Evolutionary conservation across 305 asterid genomes (phyloP), one percentile per base, ranked within the genome.

Genomic region (Euphrasia arctica): DNA sequence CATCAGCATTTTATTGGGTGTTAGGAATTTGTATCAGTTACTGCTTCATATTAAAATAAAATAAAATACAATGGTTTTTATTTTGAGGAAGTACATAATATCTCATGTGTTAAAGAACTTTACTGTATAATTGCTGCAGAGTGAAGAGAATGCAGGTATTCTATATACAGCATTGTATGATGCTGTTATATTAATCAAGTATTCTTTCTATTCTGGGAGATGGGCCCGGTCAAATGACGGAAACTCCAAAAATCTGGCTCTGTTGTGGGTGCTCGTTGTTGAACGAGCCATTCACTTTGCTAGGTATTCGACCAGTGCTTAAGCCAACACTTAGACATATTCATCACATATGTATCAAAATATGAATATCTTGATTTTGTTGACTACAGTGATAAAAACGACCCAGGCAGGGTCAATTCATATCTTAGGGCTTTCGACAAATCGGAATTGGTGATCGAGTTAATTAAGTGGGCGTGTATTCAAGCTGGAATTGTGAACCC

Each of bases 221-320:
- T 80, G 87, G 85, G 69, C 74, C 67, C 82, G 75, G 50, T 67
- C 79, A 45, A 68, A 68, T 29, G 82, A 75, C 54, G 65, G 65
- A 55, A 77, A 71, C 69, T 70, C 72, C 10, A 78, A 78, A 64
- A 77, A 72, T 68, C 67, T 90, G 64, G 85, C 95, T 60, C 54
- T 88, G 31, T 39, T 73, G 59, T 84, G 95, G 97, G 83, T 81
- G 65, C 56, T 88, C 59, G 88, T 85, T 68, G 87, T 75, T 50
- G 89, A 86, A 25, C 66, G 66, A 15, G 91, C 97, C 65, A 70
- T 84, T 42, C 83, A 64, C 72, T 82, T 85, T 78, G 86, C 86
- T 64, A 72, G 92, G 96, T 88, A 80, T 29, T 69, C 2, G 58
- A 60, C 18, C 50, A 69, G 41, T 73, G 54, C 54, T 65, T 34